Percentiles rank a stretch among this genome's conserved stretches.
These are phyloP conservation scores for Solanum chaucha DNA, from an alignment of 257 asterid genomes.

Conservation along the genomic window DNA sequence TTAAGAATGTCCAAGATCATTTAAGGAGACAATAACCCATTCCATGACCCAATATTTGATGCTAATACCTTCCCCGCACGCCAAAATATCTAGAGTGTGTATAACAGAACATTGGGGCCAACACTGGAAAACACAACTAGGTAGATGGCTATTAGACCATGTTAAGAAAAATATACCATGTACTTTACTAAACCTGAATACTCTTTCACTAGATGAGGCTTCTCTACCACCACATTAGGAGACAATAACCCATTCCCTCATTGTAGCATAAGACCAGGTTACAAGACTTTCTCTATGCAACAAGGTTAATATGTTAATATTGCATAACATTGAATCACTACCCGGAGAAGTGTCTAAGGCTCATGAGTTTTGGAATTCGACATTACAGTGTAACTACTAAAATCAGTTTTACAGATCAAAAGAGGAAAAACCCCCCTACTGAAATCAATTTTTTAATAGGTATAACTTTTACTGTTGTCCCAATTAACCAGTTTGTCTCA, in stretches of 20 bases:
- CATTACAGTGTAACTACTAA: not conserved
- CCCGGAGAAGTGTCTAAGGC: not conserved
- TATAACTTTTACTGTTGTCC: not conserved
- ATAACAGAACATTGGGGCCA: not conserved
- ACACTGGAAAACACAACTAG: not conserved
- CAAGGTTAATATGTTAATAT: not conserved
- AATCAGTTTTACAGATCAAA: not conserved
- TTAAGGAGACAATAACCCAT: not conserved
- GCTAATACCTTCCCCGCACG: not conserved
- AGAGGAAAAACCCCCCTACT: rapidly evolving
- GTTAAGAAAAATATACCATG: not conserved
- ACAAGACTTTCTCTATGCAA: not conserved
- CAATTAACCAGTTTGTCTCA: not conserved
- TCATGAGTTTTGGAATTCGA: not conserved
- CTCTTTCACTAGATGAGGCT: not conserved
- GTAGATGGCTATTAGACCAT: not conserved
- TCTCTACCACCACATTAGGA: not conserved
- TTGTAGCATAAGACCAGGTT: not conserved
- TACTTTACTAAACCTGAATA: not conserved
- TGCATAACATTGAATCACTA: not conserved
- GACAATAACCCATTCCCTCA: not conserved
- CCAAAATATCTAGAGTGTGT: not conserved
- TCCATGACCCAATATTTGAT: not conserved
- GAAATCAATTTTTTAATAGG: not conserved
- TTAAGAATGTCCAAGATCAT: not conserved